Evolutionary conservation across 2,329 filamentous ascomycete species (phyloP).

Genomic region (Thielaviopsis musarum): DNA sequence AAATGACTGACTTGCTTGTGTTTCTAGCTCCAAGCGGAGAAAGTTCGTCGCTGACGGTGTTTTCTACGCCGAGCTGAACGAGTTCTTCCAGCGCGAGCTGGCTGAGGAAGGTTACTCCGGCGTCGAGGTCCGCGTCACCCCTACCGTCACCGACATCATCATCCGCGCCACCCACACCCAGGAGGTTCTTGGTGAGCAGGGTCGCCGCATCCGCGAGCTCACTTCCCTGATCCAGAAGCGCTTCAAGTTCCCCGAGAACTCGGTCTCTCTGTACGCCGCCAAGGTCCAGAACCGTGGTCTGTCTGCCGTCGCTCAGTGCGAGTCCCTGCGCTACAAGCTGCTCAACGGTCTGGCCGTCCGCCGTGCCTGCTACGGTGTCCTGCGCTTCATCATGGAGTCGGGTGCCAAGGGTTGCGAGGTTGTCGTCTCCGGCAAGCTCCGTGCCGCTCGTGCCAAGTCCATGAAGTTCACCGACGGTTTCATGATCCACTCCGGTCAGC

Average conservation of each 20-base stretch:
- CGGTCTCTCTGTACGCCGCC: constrained; percentile 97
- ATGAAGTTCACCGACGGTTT: constrained; percentile 99
- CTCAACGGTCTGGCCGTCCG: constrained; percentile 98
- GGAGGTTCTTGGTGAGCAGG: constrained; percentile 99
- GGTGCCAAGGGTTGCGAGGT: constrained; percentile 99
- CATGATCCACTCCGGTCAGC: constrained; percentile 99
- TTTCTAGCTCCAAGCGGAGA: constrained; percentile 65
- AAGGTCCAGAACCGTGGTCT: constrained; percentile 99
- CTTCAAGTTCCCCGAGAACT: constrained; percentile 99
- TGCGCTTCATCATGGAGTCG: constrained; percentile 99
- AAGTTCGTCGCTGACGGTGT: constrained; percentile 97
- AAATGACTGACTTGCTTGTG: constrained; percentile 9
- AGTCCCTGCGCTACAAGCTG: constrained; percentile 99
- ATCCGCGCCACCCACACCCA: constrained; percentile 99
- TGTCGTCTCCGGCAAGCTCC: constrained; percentile 96
- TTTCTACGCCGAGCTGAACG: constrained; percentile 99
- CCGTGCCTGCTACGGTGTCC: constrained; percentile 98
- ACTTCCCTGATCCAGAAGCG: constrained; percentile 99
- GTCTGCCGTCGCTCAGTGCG: constrained; percentile 98
- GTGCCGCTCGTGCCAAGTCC: constrained; percentile 96
- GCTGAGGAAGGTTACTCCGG: constrained; percentile 99
- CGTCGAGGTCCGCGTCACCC: constrained; percentile 98
- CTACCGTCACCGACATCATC: constrained; percentile 99
- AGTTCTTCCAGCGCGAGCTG: constrained; percentile 99
- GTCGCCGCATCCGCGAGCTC: constrained; percentile 98